Evolutionary conservation across 495 filamentous ascomycete species (phyloP), one percentile per base, ranked within the genome.

Genomic region (Sporormia fimetaria): DNA sequence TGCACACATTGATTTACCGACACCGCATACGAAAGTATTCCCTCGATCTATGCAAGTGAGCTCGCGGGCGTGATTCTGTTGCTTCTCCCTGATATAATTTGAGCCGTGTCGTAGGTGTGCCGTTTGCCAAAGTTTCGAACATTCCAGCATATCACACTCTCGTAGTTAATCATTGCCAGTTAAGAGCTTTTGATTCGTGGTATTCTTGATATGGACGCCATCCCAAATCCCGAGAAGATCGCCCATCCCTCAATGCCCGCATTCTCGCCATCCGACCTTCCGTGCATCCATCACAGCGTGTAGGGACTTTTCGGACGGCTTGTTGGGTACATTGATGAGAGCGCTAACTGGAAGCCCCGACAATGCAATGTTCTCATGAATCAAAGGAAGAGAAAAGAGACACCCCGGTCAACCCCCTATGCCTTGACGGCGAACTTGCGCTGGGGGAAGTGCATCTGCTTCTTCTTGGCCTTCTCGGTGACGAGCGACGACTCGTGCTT

Each of bases 391-490:
- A 47, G 29, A 44, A 40, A 44, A 33, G 43, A 34, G 43, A 52
- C 14, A 37, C 34, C 33, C 25, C 29, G 16, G 6, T 15, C 32
- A 18, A n/a, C 41, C 47, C 36, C 31, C 47, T 70, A 57, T 77
- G 87, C 90, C 87, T 94, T 99, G 62, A 99, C 78, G 63, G 92
- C 92, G 69, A 75, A 99, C 70, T 94, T 96, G 66, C 92, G 76
- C 75, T 88, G 83, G 37, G 92, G 90, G 76, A 98, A 99, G 73
- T 99, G 92, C 56, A 72, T 78, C 60, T 74, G 57, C 68, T 83
- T 80, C 84, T 99, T 99, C 73, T 79, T 80, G 66, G 85, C 80
- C 76, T 87, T 88, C 69, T 85, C 80, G 51, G 87, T 80, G 56
- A 75, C 68, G 58, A 72, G 71, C 56, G 76, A 70, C 49, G 77